phyloP scores from a whole-genome alignment of 2,329 filamentous ascomycete genomes.

The Calonectria montana region DNA sequence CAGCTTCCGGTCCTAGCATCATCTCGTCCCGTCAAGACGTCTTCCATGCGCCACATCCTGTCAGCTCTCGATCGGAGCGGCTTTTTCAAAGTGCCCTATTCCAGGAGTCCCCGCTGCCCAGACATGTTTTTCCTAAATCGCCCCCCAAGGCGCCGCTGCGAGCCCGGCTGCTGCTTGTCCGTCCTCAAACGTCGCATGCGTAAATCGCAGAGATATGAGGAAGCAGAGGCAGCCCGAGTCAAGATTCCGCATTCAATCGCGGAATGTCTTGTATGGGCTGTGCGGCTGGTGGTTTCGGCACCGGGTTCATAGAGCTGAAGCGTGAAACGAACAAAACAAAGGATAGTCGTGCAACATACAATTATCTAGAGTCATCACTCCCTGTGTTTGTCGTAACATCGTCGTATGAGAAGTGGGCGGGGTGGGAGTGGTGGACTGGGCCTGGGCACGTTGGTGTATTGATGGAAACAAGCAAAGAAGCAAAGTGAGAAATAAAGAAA shows the following conservation, averaged over 20 bases:
- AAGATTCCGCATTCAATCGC: background rate
- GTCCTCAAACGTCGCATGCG: background rate
- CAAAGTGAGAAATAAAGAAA: background rate
- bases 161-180: background rate
- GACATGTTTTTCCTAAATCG: background rate
- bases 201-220: background rate
- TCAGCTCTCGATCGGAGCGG: background rate
- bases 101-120: background rate
- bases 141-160: background rate
- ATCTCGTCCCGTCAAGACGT: background rate
- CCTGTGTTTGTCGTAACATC: background rate
- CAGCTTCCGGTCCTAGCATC: background rate
- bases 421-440: background rate
- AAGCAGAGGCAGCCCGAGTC: background rate
- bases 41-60: background rate
- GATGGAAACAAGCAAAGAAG: background rate
- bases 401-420: background rate
- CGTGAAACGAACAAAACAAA: background rate
- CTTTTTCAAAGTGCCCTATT: background rate
- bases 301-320: background rate
- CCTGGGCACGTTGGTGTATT: background rate
- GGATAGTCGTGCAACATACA: background rate
- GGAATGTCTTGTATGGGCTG: background rate
- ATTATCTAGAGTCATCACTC: background rate
- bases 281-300: background rate